Conservation (phyloP, 2,329 filamentous ascomycete genomes). For the Cadophora sp. region DNA sequence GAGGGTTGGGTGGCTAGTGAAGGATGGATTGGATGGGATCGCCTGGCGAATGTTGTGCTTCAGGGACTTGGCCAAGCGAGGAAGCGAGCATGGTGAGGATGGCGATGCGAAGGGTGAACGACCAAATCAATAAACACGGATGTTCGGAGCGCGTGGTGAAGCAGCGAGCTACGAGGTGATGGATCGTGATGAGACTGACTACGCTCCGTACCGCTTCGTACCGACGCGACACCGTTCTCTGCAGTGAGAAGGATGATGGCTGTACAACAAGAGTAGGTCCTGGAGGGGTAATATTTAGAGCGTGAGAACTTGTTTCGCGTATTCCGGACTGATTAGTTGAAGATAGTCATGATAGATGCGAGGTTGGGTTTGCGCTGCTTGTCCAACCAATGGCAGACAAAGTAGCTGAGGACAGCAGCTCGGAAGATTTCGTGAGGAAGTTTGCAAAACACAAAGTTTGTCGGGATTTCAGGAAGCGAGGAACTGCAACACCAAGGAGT, state of each 20-base stretch:
- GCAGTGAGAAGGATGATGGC: background rate
- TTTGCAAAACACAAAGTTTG: background rate
- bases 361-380: background rate
- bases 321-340: background rate
- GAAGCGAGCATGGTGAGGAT: background rate
- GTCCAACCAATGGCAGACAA: background rate
- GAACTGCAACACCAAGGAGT: background rate
- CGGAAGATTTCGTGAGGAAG: background rate
- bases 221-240: background rate
- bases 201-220: background rate
- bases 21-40: background rate
- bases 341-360: background rate
- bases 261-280: background rate
- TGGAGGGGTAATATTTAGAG: background rate
- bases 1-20: background rate
- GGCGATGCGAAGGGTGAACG: background rate
- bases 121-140: background rate
- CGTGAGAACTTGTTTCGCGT: background rate
- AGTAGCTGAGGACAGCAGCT: background rate
- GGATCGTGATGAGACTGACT: background rate
- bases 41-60: conserved; percentile 5
- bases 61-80: conserved; percentile 6
- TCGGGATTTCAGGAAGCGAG: background rate
- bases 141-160: background rate
- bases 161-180: background rate